Percentiles rank a stretch among this genome's conserved stretches.
phyloP scores from a whole-genome alignment of 345 rosid genomes.

The Physaria fendleri region DNA sequence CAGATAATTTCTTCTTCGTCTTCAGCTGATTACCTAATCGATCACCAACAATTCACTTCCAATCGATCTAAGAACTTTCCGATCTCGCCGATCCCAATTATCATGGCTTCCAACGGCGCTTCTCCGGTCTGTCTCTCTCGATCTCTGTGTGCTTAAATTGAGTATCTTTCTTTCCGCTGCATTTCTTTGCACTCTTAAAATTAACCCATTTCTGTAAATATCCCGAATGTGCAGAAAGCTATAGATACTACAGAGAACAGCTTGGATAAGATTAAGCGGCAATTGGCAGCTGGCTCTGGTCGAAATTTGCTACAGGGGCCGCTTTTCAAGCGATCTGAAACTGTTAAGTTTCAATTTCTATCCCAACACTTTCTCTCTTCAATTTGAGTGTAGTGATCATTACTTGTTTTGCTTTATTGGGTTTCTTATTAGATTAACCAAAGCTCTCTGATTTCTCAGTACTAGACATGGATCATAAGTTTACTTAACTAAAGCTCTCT shows the following conservation, averaged over 20 bases:
- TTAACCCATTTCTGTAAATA: background rate
- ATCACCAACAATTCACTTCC: background rate
- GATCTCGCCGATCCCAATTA: constrained; percentile 27
- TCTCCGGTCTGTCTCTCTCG: constrained; percentile 51
- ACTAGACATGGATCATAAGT: background rate
- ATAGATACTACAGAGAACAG: constrained; percentile 64
- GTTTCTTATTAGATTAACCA: background rate
- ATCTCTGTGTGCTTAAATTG: background rate
- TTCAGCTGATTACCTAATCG: background rate
- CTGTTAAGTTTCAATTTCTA: constrained; percentile 43
- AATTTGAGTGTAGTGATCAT: background rate
- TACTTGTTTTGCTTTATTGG: background rate
- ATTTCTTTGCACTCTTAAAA: background rate
- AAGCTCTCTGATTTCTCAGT: background rate
- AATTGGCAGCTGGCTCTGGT: constrained; percentile 89
- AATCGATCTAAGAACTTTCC: background rate
- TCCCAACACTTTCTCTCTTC: constrained; percentile 7
- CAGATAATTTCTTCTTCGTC: background rate
- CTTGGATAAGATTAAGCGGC: constrained; percentile 96
- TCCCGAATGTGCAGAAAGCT: constrained; percentile 36
- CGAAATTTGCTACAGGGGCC: constrained; percentile 91
- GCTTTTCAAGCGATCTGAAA: constrained; percentile 97
- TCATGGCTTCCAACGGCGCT: constrained; percentile 87
- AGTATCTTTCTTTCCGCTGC: background rate
- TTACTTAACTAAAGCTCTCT: background rate